Evolutionary conservation across 768 basidiomycete genomes (phyloP).

Genomic region (Russula emetica): DNA sequence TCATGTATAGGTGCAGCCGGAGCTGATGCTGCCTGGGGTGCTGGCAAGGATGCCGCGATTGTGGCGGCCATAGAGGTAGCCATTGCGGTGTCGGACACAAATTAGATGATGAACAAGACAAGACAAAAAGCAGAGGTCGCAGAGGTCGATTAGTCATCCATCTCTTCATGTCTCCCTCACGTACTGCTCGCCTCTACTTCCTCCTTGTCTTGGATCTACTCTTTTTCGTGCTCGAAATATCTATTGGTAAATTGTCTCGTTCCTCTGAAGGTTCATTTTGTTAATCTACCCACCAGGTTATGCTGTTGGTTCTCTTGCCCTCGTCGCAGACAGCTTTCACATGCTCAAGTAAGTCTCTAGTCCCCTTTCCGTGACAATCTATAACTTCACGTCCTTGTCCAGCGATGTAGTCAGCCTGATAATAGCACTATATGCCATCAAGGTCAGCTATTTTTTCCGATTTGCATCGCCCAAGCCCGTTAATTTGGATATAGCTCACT

Average conservation of each 20-base stretch:
- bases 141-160: conserved; percentile 1
- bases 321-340: conserved; percentile 96
- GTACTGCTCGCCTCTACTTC: conserved; percentile 67
- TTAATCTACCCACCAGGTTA: conserved; percentile 53
- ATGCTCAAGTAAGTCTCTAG: conserved; percentile 85
- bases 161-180: conserved; percentile 44
- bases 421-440: conserved; percentile 94
- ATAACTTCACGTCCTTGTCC: conserved; percentile 26
- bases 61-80: conserved; percentile 89
- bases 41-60: conserved; percentile 77
- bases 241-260: conserved; percentile 52
- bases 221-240: conserved; percentile 85
- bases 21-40: conserved; percentile 54
- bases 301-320: conserved; percentile 91
- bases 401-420: conserved; percentile 96
- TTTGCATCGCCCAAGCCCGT: conserved; percentile 11
- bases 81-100: conserved; percentile 38
- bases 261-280: background rate
- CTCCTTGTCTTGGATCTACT: conserved; percentile 78
- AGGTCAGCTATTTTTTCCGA: conserved; percentile 39
- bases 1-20: conserved; percentile 71
- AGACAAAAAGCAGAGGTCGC: no score
- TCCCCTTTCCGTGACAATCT: background rate
- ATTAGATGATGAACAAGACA: background rate
- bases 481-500: conserved; percentile 50